Evolutionary conservation across 139 green algal genomes (phyloP), one percentile per base, ranked within the genome.

Genomic region (Chlorella sp.): DNA sequence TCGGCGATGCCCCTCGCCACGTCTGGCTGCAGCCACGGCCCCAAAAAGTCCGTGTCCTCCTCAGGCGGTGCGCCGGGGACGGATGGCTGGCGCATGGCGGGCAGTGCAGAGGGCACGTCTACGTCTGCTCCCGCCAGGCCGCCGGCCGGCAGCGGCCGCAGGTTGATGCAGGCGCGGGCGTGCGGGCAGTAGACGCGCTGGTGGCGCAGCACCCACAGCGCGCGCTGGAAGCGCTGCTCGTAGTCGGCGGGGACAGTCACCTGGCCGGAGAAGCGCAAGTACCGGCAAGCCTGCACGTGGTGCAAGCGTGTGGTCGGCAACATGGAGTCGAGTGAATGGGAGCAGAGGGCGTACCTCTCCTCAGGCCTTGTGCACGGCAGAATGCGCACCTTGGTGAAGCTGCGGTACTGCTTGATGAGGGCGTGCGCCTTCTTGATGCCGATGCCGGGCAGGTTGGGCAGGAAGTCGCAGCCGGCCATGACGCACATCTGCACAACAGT

Each of bases 401-500:
- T 74, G 32, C 77, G 81, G 69, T 85, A 84, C 51, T 87, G 85
- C 14, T 78, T 75, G 17, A 98, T 88, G 62, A 93, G 75, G 20
- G 51, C 70, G 71, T 97, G 90, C 5, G 95, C 94, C 77, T 92
- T 97, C 76, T 96, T 97, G 67, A 98, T 82, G 33, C 95, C 95
- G 22, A 98, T 91, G 55, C 86, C 84, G 0, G 79, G 79, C 62
- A 98, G 67, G 31, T 77, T 83, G 35, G 83, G 76, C 51, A 98
- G 78, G 75, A 98, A 99, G 83, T 99, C 95, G 70, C 95, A 99
- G 5, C 95, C 95, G 6, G 92, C 85, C 80, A 99, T 75, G 66
- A 98, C 90, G 79, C 95, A 99, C 88, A 96, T 96, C 87, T 96
- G 82, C 71, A 79, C 14, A n/a, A n/a, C n/a, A n/a, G n/a, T n/a